Conservation (phyloP, 257 asterid genomes). For the Cordia subcordata region DNA sequence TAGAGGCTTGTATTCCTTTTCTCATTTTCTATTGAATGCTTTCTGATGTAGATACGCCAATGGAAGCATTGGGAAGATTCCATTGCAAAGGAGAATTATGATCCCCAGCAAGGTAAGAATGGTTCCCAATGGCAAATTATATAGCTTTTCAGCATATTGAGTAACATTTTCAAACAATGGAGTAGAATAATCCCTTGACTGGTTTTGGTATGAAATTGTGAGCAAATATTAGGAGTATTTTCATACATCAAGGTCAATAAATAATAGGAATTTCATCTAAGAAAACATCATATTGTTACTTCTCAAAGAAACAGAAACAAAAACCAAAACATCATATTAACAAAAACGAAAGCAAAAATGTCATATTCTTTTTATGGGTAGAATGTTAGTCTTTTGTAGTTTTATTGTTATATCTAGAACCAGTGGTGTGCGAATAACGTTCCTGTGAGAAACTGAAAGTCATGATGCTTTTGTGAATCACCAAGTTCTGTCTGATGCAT, state of each 20-base stretch:
- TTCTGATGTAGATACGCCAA: constrained; percentile 66
- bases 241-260: too few relatives aligned
- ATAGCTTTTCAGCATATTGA: neutral
- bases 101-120: constrained; percentile 41
- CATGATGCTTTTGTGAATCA: neutral
- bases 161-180: neutral
- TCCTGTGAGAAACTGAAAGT: too few relatives aligned
- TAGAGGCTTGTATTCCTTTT: neutral
- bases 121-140: neutral
- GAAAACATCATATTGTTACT: too few relatives aligned
- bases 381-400: too few relatives aligned
- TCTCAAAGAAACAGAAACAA: too few relatives aligned
- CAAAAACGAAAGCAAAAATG: too few relatives aligned
- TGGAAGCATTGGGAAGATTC: constrained; percentile 95
- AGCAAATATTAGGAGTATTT: too few relatives aligned
- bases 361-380: too few relatives aligned
- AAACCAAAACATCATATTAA: too few relatives aligned
- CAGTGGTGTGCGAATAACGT: too few relatives aligned
- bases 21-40: neutral
- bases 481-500: neutral
- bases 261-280: too few relatives aligned
- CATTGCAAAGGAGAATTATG: constrained; percentile 57
- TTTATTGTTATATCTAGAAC: too few relatives aligned
- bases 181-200: neutral
- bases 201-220: neutral